Evolutionary conservation across 2,329 filamentous ascomycete genomes (phyloP), one percentile per base, ranked within the genome.

Genomic region (Neurospora sp.): DNA sequence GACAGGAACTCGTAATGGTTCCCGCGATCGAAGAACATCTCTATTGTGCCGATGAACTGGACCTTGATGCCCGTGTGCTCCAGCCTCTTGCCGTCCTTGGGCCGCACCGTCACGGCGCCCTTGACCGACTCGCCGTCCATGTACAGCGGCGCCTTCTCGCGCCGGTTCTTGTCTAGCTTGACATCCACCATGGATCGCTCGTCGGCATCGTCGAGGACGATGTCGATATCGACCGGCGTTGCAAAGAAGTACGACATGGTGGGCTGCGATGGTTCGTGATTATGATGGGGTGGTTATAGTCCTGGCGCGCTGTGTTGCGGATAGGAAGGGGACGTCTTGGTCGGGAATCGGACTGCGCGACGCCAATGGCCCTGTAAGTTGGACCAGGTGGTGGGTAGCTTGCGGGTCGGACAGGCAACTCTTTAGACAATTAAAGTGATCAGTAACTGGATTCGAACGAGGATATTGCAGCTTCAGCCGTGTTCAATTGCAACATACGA

Each of bases 1-100:
- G 93, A 97, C 71, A 99, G 91, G 82, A 99, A 99, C 83, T 99
- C 96, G 85, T 99, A 97, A 84, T 98, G 96, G 81, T 97, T 99
- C 77, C 95, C 95, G 78, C 96, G 92, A 81, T 99, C 96, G 82
- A 97, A 99, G 87, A 98, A 99, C 96, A 99, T 99, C 81, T 99
- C 96, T 85, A 99, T 99, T 73, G 94, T 96, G 79, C 96, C 96
- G 77, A 99, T 97, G 84, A 99, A 99, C 80, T 99, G 96, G 77
- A 99, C 95, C 83, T 99, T 99, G 87, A 99, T 97, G 76, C 96
- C 96, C 11, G 94, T 98, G 81, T 99, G 96, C 82, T 99, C 96
- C 78, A 99, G 85, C 72, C 96, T 89, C 86, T 98, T 98, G 79
- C 96, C 96, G 85, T 99, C 96, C 82, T 99, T 99, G 67, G 96